Evolutionary conservation across 331 rosid species (phyloP), one percentile per base, ranked within the genome.

Genomic region (Quercus phellos): DNA sequence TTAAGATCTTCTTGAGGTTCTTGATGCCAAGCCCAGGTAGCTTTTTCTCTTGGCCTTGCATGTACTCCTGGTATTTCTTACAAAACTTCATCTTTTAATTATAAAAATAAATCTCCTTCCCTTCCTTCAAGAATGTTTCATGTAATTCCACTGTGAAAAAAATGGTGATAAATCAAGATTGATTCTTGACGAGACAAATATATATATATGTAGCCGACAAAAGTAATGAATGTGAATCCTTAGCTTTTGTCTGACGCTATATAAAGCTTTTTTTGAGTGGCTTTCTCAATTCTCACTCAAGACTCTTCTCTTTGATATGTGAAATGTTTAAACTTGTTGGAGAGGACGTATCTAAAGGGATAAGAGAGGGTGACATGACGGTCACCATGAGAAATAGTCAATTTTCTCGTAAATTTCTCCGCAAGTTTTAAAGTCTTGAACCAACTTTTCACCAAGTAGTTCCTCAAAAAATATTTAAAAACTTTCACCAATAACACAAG

Each of bases 1-100:
- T 94, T 84, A 94, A 79, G 42, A 91, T 91, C 84, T 90, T 94
- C 86, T 94, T 94, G 42, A 90, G 99, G 85, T 88, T 93, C 83
- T 94, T 94, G 84, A 94, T 86, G 7, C 92, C 96, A 73, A 94
- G 89, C 34, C 70, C 97, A 2, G 97, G 99, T 18, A 90, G 90
- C 46, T 90, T 88, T 72, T 85, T 81, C 86, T 86, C 80, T 70
- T 92, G 98, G 50, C 85, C 86, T 75, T 88, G 91, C 94, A 92
- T 85, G 90, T 90, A 94, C 64, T 91, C 88, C 69, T 87, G 91
- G 82, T 94, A 94, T 83, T 73, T 89, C 88, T 94, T 94, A 87
- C 97, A 89, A 88, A 94, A 94, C 84, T 94, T 94, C 99, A 92
- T 92, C 50, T 84, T 86, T 69, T 72, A 60, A 35, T 46, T 7